Base-by-base conservation (phyloP, 805 yeast species). In the Lipomyces orientalis region DNA sequence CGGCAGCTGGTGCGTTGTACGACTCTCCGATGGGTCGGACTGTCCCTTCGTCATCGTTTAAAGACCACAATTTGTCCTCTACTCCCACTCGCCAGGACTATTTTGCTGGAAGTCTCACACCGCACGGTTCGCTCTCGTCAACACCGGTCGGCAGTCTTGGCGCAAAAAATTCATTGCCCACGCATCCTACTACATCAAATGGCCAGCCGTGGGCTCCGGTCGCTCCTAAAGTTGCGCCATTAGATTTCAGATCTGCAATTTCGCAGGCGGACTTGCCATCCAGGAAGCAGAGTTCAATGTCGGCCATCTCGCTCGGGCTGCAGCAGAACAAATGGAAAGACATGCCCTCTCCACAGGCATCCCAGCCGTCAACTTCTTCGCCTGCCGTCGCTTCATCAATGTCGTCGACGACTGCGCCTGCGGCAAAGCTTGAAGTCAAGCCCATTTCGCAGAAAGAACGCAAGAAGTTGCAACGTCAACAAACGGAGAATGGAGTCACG, bases 401-500 rank as follows among this genome's bases (percentile, higher is more conserved):
- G 16, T 14, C 35, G 34, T 25, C 55, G 54, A 49, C 22, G 10
- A 9, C 12, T 1, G 8, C 10, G n/a, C 22, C 54, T 10, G n/a
- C 19, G 1, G 14, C 62, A 12, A 37, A 19, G 54, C 39, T 54
- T 52, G 55, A 25, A 25, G 37, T 52, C 12, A 33, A 22, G 33
- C 51, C 46, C 14, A 73, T 85, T 16, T 87, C 91, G 0, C 91
- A 88, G 70, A 86, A 86, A 73, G 90, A 87, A 70, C 76, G 90
- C 54, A 85, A 84, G 74, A 82, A 79, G 66, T 14, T 43, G n/a
- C 71, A 81, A 70, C 80, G 81, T 72, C 78, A 78, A 62, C 74
- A 72, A 46, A 67, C 66, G 39, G 70, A 70, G 58, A 46, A n/a
- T 33, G 35, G 22, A 4, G 51, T n/a, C 19, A 25, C 49, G n/a